Evolutionary conservation across 2,329 filamentous ascomycete species (phyloP).

Genomic region (Lasiodiplodia citricola): DNA sequence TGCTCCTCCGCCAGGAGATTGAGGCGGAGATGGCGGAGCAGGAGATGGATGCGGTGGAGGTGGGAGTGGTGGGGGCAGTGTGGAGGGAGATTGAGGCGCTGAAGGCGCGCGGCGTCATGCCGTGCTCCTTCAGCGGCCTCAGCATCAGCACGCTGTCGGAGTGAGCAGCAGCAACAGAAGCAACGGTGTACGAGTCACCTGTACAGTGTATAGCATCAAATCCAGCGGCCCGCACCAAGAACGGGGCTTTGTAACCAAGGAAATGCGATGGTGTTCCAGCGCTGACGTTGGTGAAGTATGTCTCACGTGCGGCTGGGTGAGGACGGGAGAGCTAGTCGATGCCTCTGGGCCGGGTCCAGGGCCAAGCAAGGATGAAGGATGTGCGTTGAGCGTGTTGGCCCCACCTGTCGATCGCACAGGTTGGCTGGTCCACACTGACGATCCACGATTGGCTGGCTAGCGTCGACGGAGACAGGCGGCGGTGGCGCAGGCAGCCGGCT

Average conservation of each 20-base stretch:
- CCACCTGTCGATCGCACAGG: slow-evolving; percentile 16
- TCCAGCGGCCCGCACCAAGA: neutral
- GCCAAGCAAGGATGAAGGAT: slow-evolving; percentile 2
- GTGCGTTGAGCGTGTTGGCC: neutral
- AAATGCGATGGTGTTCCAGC: neutral
- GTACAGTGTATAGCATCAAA: slow-evolving; percentile 15
- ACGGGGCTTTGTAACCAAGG: neutral
- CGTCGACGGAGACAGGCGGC: neutral
- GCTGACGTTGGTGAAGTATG: slow-evolving; percentile 3
- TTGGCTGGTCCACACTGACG: neutral
- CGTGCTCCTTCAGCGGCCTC: neutral
- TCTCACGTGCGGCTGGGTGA: neutral
- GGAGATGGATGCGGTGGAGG: slow-evolving; percentile 14
- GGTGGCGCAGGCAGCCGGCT: neutral
- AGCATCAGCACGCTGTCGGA: neutral
- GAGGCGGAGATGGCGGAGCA: slow-evolving; percentile 23
- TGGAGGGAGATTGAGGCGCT: slow-evolving; percentile 14
- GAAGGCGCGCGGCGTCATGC: slow-evolving; percentile 13
- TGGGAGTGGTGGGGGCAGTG: slow-evolving; percentile 1
- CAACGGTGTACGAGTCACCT: slow-evolving; percentile 11
- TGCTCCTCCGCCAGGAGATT: slow-evolving; percentile 15
- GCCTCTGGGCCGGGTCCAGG: neutral
- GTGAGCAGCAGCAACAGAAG: slow-evolving; percentile 4
- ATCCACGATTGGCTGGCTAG: slow-evolving; percentile 10
- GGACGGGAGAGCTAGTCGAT: neutral